Base-by-base conservation (phyloP, 1,139 yeast genomes). In the Yamadazyma pseudoaaseri region DNA sequence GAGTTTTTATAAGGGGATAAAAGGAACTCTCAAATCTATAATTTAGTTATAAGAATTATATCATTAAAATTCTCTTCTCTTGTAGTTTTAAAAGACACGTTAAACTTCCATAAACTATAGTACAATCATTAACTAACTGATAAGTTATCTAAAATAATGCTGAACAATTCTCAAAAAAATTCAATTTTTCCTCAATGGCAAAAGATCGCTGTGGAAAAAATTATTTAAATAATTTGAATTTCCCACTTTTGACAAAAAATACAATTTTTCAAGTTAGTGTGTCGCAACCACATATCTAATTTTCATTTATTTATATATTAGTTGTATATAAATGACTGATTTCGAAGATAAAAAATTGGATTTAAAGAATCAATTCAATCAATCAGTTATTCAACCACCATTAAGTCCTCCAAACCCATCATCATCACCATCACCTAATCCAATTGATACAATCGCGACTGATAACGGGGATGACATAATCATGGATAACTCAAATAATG, bases 191-290 rank as follows among this genome's bases (percentile, higher is more conserved):
- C 17, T 17, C 32, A 29, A 29, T 29, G 32, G 32, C 32, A 29
- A 29, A 29, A 16, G 4, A 16, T 24, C 32, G 20, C 20, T 32
- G 26, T 30, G 33, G 32, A 26, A 34, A 43, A 43, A 43, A 43
- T 35, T 43, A 43, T 43, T 43, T 43, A 43, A 43, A 41, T 43
- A 39, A 39, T 37, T 32, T 34, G 39, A 35, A 33, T 38, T 42
- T 40, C 42, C 42, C 39, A 31, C 38, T 30, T 38, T 36, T 34
- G 15, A 20, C 14, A 12, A 17, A 25, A 25, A 18, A 10, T 25
- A 15, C 9, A 22, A 11, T 35, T 22, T 26, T 31, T 25, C 26
- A 29, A 29, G 28, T 20, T 29, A 26, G 26, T 12, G 26, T n/a
- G 27, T 25, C 30, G 35, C 26, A 22, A 6, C 25, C 25, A n/a